Base-by-base conservation (phyloP, 2,329 filamentous ascomycete genomes). In the Parastagonospora nodorum region DNA sequence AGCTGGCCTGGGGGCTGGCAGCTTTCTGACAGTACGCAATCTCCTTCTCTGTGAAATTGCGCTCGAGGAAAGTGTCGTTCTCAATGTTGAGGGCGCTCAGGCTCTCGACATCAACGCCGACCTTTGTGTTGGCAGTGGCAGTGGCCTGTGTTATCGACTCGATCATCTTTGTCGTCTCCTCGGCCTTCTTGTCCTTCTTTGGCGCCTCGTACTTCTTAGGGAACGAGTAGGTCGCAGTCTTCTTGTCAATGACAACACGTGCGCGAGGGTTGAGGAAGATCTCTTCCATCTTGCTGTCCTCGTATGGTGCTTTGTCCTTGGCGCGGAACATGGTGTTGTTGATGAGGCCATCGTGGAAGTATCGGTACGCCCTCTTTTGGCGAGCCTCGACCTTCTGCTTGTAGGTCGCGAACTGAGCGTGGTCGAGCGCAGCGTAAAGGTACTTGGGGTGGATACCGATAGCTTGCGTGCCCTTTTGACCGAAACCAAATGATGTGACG, bases 341-440 rank as follows among this genome's bases (percentile, higher is more conserved):
- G 83, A 97, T 92, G 74, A 99, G 83, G 57, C 93, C 92, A 67
- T 96, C 96, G 80, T 99, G 95, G 87, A 95, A 96, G 85, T 90
- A 97, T 59, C 94, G 86, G 83, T 99, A 99, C 0, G 94, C 91
- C 82, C 93, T 97, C 90, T 97, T 97, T 77, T 99, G 95, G 58
- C 94, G 86, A 33, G 91, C 87, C 69, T 91, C 88, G 14, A 97
- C 91, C 84, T 96, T 97, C 69, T 80, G 78, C 73, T 88, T 88
- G 83, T 99, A 99, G 50, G 85, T 80, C 52, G 85, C 78, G 77
- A 91, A 99, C 44, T 90, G 88, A 41, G 87, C 80, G 77, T 93
- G 84, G 69, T 97, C 93, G 44, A 99, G 88, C n/a, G 90, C 88
- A 42, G 94, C 94, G 66, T 88, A 99, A 50, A 99, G 84, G 76